Evolutionary conservation across 176 grass and related monocot species (phyloP), one percentile per base, ranked within the genome.

Genomic region (Zizania latifolia): DNA sequence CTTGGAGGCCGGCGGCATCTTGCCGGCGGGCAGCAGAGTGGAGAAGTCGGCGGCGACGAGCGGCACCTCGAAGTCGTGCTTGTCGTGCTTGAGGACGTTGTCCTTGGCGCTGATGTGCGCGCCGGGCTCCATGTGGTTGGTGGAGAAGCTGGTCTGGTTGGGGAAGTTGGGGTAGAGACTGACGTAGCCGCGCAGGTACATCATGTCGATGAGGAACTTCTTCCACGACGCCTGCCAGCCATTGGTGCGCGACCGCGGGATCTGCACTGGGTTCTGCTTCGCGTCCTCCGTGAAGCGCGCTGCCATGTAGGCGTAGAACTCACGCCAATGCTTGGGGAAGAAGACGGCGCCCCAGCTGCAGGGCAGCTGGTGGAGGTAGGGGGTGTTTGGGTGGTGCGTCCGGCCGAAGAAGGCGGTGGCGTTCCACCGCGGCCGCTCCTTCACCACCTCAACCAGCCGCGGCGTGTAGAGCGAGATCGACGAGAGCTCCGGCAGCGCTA

Each of bases 201-300:
- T 99, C 95, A 99, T 99, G 84, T 99, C 95, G 36, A 99, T 99
- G 32, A 99, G 85, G 82, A 94, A 99, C 86, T 99, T 99, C 84
- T 99, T 99, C 95, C 95, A 99, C 0, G 95, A 99, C 70, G 91
- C 95, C 62, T 99, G 95, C 95, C 95, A 99, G 0, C 95, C 91
- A 16, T 99, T 99, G 13, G 95, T 99, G 10, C 95, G 83, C 8
- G 95, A 99, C 30, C 80, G 50, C 6, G 95, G 95, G 75, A 99
- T 94, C 86, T 94, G 89, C 24, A 94, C 95, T 0, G 91, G 91
- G 46, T 94, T 99, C 72, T 86, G 53, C 81, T 99, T 99, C 6
- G 91, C 95, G 67, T 99, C 82, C 39, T 99, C 91, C 5, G 91
- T 99, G 86, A 92, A 99, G 0, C 95, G 32, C 41, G 95, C 55